These are phyloP conservation scores for Pouteria glomerata DNA, from an alignment of 148 eudicot genomes.

Conservation along the genomic window DNA sequence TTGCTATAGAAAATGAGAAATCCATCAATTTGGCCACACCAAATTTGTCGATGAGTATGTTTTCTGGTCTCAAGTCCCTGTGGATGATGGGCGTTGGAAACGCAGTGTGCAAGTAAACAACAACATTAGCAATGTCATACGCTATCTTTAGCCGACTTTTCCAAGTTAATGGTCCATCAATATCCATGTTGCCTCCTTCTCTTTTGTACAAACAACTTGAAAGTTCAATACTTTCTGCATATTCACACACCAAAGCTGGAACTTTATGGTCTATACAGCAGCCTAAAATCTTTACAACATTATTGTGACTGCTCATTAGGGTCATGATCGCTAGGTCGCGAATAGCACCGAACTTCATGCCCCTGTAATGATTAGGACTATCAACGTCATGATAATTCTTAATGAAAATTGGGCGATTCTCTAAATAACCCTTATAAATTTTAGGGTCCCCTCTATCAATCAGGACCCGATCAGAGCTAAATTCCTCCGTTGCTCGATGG, in stretches of 20 bases:
- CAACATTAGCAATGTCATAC: constrained; percentile 7
- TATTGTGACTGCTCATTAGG: constrained; percentile 8
- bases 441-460: too few species aligned
- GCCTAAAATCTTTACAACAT: constrained; percentile 1
- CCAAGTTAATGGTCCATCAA: neutral
- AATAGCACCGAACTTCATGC: too few species aligned
- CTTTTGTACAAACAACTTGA: neutral
- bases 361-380: too few species aligned
- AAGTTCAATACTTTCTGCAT: neutral
- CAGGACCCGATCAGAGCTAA: too few species aligned
- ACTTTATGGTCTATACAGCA: constrained; percentile 7
- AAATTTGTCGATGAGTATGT: constrained; percentile 5
- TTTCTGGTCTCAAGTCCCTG: neutral
- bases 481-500: too few species aligned
- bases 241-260: constrained; percentile 8
- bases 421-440: too few species aligned
- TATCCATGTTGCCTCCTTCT: neutral
- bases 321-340: neutral
- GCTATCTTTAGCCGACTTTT: neutral
- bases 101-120: constrained; percentile 14
- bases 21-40: constrained; percentile 12
- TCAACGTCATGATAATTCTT: too few species aligned
- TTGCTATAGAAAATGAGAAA: constrained; percentile 7
- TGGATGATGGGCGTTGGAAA: constrained; percentile 16
- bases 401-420: too few species aligned